phyloP scores from a whole-genome alignment of 495 filamentous ascomycete genomes.

The Rhypophila decipiens region DNA sequence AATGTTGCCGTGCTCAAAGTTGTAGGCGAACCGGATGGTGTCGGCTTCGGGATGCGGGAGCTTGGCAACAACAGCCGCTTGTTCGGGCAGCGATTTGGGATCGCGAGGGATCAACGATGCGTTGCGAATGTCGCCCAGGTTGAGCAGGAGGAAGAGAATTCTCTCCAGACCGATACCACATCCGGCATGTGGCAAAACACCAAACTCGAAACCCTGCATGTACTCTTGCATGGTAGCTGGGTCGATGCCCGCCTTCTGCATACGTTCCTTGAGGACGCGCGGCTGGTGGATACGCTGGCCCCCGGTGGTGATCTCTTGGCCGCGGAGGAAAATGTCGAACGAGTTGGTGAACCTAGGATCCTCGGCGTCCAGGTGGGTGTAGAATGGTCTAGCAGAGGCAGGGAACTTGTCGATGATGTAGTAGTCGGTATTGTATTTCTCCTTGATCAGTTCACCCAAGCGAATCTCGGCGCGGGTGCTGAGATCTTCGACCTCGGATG shows the following conservation, averaged over 20 bases:
- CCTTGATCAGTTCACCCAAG: slow-evolving; percentile 72
- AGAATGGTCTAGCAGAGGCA: slow-evolving; percentile 75
- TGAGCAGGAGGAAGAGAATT: slow-evolving; percentile 74
- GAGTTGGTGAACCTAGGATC: slow-evolving; percentile 76
- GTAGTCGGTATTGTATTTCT: slow-evolving; percentile 84
- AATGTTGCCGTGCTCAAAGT: slow-evolving; percentile 33
- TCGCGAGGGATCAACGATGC: slow-evolving; percentile 81
- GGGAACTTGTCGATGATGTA: slow-evolving; percentile 96
- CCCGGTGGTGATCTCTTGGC: slow-evolving; percentile 87
- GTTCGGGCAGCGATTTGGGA: slow-evolving; percentile 68
- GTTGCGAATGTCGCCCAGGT: slow-evolving; percentile 81
- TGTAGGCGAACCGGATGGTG: slow-evolving; percentile 53
- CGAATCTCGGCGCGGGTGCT: slow-evolving; percentile 82
- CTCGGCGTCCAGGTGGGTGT: slow-evolving; percentile 81
- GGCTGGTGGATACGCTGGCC: slow-evolving; percentile 89
- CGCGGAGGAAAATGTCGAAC: slow-evolving; percentile 91
- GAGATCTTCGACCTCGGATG: slow-evolving; percentile 69
- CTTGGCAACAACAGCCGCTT: slow-evolving; percentile 33
- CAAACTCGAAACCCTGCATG: slow-evolving; percentile 80
- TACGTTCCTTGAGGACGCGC: slow-evolving; percentile 63
- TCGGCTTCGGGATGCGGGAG: slow-evolving; percentile 75
- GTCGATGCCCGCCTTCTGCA: slow-evolving; percentile 69
- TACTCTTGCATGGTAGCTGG: slow-evolving; percentile 78
- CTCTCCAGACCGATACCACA: slow-evolving; percentile 88
- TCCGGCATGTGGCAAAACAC: slow-evolving; percentile 83